These are phyloP conservation scores for Thecaphora thlaspeos DNA, from an alignment of 1,284 basidiomycete species.

Conservation along the genomic window DNA sequence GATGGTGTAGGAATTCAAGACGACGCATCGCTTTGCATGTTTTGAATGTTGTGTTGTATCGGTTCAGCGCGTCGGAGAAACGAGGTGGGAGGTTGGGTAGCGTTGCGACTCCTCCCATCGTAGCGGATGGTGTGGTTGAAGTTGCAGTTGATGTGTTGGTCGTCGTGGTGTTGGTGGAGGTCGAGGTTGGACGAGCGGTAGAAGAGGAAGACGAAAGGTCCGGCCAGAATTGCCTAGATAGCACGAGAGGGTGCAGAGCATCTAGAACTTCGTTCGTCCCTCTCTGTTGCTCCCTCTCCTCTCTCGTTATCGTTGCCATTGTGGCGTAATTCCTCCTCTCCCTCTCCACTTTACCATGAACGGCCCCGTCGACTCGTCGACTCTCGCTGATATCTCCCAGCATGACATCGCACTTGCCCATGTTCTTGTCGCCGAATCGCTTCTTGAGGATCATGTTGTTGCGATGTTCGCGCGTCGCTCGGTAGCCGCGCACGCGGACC, in stretches of 20 bases:
- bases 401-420: slow-evolving; percentile 56
- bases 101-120: slow-evolving; percentile 6
- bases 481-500: slow-evolving; percentile 44
- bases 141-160: not conserved
- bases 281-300: not conserved
- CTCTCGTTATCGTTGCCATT: not conserved
- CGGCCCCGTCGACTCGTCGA: slow-evolving; percentile 27
- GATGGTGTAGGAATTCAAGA: slow-evolving; percentile 40
- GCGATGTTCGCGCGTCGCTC: slow-evolving; percentile 44
- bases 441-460: slow-evolving; percentile 55
- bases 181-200: not conserved
- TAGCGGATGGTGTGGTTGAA: not conserved
- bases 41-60: slow-evolving; percentile 17
- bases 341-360: slow-evolving; percentile 16
- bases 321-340: not conserved
- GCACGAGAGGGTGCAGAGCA: slow-evolving; percentile 44
- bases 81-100: slow-evolving; percentile 37
- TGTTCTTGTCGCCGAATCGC: slow-evolving; percentile 48
- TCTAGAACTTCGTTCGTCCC: not conserved
- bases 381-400: slow-evolving; percentile 50
- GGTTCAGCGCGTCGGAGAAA: slow-evolving; percentile 32
- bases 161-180: not conserved
- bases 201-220: slow-evolving; percentile 13
- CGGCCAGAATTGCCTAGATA: slow-evolving; percentile 56
- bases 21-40: slow-evolving; percentile 31